Base-by-base conservation (phyloP, 352 stramenopile species). In the Globisporangium yorkense region DNA sequence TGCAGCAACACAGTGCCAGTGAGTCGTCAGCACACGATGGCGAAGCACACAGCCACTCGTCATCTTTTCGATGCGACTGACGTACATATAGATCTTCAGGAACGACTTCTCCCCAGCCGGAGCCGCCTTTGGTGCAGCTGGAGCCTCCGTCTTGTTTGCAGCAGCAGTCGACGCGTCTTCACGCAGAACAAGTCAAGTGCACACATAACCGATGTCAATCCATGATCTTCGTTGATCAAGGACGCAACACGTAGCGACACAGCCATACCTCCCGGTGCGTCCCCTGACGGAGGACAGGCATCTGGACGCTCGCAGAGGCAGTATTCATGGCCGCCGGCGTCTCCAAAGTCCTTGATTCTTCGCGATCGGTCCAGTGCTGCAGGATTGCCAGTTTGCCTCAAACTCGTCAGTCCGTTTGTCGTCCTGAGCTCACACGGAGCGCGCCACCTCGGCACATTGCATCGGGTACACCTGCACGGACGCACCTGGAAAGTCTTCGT, bases 331-430 rank as follows among this genome's bases (percentile, higher is more conserved):
- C 83, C 84, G 0, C 84, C 85, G 35, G 84, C 84, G 56, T 95
- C 85, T n/a, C 86, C 86, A 72, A 96, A 94, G 66, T 94, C 94
- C 65, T 96, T 96, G 58, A 96, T 96, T 64, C 92, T 94, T 8
- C 86, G 70, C 6, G 84, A 94, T 15, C 84, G 76, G 54, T 96
- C 84, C 15, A 96, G 63, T 4, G 86, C 86, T 92, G 51, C 10
- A 20, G 40, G 18, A 16, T 40, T 37, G 40, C 1, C 9, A 52
- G 1, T 46, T 20, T 27, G 3, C 31, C 37, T 15, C 27, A n/a
- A 3, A 18, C 18, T 18, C 3, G 24, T 39, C 15, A 52, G 47
- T 39, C 12, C n/a, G 3, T 21, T 10, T 6, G 13, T 10, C 20
- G 6, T 51, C 8, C 3, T 6, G 37, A 43, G 39, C 39, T 43